Percentiles rank a stretch among this genome's conserved stretches.
Conservation (phyloP, 179 eudicot genomes). For the Carnegiea gigantea region DNA sequence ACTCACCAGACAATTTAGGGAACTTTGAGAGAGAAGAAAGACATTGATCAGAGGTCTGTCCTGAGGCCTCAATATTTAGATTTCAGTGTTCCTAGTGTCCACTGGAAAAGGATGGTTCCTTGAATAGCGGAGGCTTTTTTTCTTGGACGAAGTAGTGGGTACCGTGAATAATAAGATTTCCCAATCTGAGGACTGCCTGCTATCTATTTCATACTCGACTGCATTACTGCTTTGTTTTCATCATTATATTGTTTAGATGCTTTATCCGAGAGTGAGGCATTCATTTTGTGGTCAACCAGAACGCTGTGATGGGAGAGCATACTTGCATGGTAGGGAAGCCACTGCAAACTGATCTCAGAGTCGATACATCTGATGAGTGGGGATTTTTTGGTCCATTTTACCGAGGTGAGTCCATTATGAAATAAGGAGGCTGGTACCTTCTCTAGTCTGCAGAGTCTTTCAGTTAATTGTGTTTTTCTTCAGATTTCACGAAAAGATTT, state of each 20-base stretch:
- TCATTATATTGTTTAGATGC: neutral
- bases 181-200: neutral
- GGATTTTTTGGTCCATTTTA: constrained; percentile 68
- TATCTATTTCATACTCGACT: neutral
- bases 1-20: too few species aligned
- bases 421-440: neutral
- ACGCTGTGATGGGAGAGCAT: constrained; percentile 80
- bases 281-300: constrained; percentile 42
- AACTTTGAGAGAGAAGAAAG: neutral
- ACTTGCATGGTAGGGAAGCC: constrained; percentile 86
- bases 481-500: constrained; percentile 69
- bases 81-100: neutral
- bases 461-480: constrained; percentile 13
- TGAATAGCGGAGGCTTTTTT: neutral
- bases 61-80: neutral
- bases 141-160: neutral
- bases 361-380: constrained; percentile 46
- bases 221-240: neutral
- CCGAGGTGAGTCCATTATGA: constrained; percentile 41
- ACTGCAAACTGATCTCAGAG: constrained; percentile 58
- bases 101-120: neutral
- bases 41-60: neutral
- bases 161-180: neutral
- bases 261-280: constrained; percentile 3
- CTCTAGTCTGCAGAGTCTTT: neutral